These are phyloP conservation scores for Carnegiea gigantea DNA, from an alignment of 179 eudicot species.

Conservation along the genomic window DNA sequence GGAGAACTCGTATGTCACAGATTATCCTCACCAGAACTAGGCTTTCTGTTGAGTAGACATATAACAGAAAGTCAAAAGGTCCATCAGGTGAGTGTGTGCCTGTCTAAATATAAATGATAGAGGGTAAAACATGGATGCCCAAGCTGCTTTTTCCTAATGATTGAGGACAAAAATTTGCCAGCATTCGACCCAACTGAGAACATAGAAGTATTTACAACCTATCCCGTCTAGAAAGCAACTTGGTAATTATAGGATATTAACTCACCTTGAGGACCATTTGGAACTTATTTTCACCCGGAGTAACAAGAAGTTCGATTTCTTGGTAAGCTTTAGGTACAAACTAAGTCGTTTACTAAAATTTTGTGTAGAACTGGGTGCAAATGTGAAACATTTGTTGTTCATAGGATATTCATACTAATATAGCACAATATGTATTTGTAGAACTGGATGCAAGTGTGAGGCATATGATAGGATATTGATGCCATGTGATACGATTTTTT, in stretches of 20 bases:
- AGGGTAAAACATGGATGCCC: background rate
- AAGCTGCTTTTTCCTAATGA: background rate
- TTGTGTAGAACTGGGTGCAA: background rate
- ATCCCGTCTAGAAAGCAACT: background rate
- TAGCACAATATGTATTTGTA: background rate
- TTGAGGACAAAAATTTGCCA: background rate
- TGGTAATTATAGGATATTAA: background rate
- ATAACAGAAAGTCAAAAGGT: background rate
- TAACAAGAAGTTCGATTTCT: background rate
- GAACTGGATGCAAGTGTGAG: background rate
- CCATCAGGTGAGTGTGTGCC: background rate
- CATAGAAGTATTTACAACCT: background rate
- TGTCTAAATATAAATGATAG: background rate
- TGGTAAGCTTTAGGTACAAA: background rate
- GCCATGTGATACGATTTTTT: too few relatives aligned
- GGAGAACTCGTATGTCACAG: background rate
- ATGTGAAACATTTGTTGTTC: background rate
- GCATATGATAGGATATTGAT: background rate
- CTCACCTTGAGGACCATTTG: background rate
- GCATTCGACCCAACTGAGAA: background rate
- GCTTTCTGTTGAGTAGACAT: background rate
- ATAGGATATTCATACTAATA: background rate
- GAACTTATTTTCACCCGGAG: background rate
- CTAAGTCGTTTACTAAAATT: background rate
- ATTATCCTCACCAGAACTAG: background rate